Evolutionary conservation across 2,329 filamentous ascomycete species (phyloP), one percentile per base, ranked within the genome.

Genomic region (Sporothrix brunneoviolacea): DNA sequence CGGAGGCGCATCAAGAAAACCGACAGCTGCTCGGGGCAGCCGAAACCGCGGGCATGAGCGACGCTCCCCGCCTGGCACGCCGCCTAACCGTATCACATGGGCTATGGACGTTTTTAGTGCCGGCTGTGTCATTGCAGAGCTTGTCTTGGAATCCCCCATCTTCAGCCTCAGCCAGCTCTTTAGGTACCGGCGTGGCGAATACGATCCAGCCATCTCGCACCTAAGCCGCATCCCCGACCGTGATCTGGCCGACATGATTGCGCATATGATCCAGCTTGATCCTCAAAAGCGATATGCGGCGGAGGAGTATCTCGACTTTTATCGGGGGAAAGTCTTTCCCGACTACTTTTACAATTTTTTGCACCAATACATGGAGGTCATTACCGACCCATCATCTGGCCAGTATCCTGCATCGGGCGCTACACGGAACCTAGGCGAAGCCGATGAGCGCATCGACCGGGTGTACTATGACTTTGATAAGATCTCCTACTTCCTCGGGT

Each of bases 71-170:
- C 41, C 40, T 1, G 38, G 33, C 18, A 51, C 36, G 15, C 50
- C 50, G 16, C 53, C 56, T 8, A 51, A 37, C 22, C 51, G 27
- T 38, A 69, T 83, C 61, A 83, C 77, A 4, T 96, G 91, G 91
- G 91, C 93, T 33, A 98, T 98, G 94, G 93, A 98, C 64, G 85
- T 98, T 32, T 98, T 98, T 71, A 97, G 93, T 66, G 86, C 86
- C 19, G 93, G 93, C 8, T 98, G 94, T 64, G 91, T 97, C 35
- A 95, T 98, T 61, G 93, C 93, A 2, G 93, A 98, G 66, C 76
- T 98, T 33, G 96, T 98, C 59, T 79, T 97, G 6, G 93, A 98
- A 68, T 80, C 90, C 0, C 91, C 94, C 8, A 91, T 97, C n/a
- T 97, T 98, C 68, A 95, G 83, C n/a, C 76, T 98, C 10, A 95